Base-by-base conservation (phyloP, 352 stramenopile genomes). In the Phytophthora vignae region DNA sequence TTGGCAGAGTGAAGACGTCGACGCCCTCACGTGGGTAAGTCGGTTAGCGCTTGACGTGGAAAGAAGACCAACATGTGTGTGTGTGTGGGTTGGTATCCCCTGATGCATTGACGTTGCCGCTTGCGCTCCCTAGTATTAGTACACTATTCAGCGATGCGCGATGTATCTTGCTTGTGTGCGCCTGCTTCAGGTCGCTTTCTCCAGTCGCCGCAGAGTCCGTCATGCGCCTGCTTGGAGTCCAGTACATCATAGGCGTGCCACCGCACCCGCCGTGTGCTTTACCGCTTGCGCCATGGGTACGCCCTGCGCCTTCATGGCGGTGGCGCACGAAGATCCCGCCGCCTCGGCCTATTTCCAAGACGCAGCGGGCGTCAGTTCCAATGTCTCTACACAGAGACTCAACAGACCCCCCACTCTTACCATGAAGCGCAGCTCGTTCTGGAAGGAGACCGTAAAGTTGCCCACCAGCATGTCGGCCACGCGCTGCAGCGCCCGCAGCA, bases 341-440 rank as follows among this genome's bases (percentile, higher is more conserved):
- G 80, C 84, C 57, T 96, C 87, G 0, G 87, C 87, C 88, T 96
- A 53, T 5, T 62, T 36, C 21, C 36, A 25, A n/a, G 3, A 44
- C 36, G 11, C 38, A 80, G 58, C 14, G 44, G 59, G 12, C 21
- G 19, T 15, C 25, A 40, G 14, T 31, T 14, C 22, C 19, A 50
- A 29, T 14, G 40, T 33, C 4, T 14, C 10, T 3, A 49, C 14
- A 29, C 3, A 3, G 14, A 19, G 5, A 17, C 42, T 42, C 44
- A 33, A 25, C 17, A 17, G 14, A 60, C 22, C 33, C 11, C 44
- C 2, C 55, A 62, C 3, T 22, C 71, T 48, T 53, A 96, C 88
- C 88, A 96, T 96, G 61, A 96, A 93, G 60, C 88, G 88, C 53
- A 96, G 74, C 58, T 96, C 88, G 60, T 96, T 96, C 74, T 96